Evolutionary conservation across 2,329 filamentous ascomycete species (phyloP), one percentile per base, ranked within the genome.

Genomic region (Calonectria leucothoes): DNA sequence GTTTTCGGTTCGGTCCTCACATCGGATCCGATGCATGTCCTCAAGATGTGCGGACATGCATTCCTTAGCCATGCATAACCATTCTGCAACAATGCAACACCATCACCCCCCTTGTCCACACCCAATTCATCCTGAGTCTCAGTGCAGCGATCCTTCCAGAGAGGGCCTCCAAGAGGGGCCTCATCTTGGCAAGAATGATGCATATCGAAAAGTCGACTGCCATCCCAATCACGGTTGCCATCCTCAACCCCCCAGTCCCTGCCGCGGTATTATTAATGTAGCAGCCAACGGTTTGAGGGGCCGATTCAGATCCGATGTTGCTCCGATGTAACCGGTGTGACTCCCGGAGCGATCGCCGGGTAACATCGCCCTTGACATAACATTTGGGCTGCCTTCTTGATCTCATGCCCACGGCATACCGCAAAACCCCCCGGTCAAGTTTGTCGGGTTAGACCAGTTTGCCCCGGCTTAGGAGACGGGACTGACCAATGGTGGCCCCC

Each of bases 381-480:
- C 55, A 61, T n/a, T 48, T 39, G 27, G 14, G 37, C 42, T 29
- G n/a, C 39, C 49, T 59, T 59, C 61, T 70, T 61, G 33, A 61
- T 37, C 55, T 61, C 31, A 20, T 61, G 55, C 61, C 63, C 52
- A 61, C 52, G 35, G 42, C 61, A 70, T 45, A 48, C 67, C 39
- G 29, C 52, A n/a, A 48, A 57, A 35, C 11, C 51, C 45, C 59
- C 66, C 67, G 55, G 51, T 63, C 67, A 72, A 64, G 57, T 57
- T 29, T 63, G 57, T 59, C 39, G 49, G 49, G 55, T 59, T 31
- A 39, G 17, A 52, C 66, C 57, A 61, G 42, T 69, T 75, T 74
- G 72, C 76, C 78, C 78, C 78, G 76, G 76, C 78, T 79, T 74
- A 76, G 76, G 78, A 75, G 64, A 25, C 51, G 37, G 42, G 59